Base-by-base conservation (phyloP, 2,329 filamentous ascomycete genomes). In the Hypomyces rosellus region DNA sequence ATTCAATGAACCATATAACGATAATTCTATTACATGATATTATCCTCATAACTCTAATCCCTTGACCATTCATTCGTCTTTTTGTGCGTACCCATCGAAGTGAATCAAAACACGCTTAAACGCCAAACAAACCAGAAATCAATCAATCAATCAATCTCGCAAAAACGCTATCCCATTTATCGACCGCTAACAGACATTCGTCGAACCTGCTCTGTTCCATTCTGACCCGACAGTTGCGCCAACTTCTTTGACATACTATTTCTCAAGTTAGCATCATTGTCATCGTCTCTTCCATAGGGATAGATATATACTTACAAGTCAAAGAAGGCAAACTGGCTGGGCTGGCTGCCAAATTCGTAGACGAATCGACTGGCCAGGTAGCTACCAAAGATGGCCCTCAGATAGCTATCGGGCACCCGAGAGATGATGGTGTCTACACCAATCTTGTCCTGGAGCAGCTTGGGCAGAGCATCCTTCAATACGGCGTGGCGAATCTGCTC, bases 321-420 rank as follows among this genome's bases (percentile, higher is more conserved):
- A 71, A 95, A 99, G 78, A 99, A 99, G 37, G 92, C 90, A 74
- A 99, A 97, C 64, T 96, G 92, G 74, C 86, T 93, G 5, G 93
- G 91, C 58, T 82, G 85, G 66, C 90, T 91, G 63, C 93, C 93
- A 67, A 92, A 93, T 68, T 95, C 84, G 69, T 99, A 99, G 38
- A 99, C 89, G 67, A 99, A 99, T 40, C 93, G 86, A 64, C 88
- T 95, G 45, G 93, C 92, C 59, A 99, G 77, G 72, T 92, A 96
- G 66, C 88, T 95, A 59, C 93, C 93, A 65, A 99, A 99, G 67
- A 99, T 97, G 57, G 91, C 86, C 58, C 90, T 83, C 55, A 99
- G 81, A 66, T 99, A 99, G 59, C 84, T 86, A 55, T 96, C 89
- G 1, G 93, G 93, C 18, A 99, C 91, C 57, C 93, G 82, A 64